Conservation (phyloP, 345 rosid genomes). For the Citrus reticulata region DNA sequence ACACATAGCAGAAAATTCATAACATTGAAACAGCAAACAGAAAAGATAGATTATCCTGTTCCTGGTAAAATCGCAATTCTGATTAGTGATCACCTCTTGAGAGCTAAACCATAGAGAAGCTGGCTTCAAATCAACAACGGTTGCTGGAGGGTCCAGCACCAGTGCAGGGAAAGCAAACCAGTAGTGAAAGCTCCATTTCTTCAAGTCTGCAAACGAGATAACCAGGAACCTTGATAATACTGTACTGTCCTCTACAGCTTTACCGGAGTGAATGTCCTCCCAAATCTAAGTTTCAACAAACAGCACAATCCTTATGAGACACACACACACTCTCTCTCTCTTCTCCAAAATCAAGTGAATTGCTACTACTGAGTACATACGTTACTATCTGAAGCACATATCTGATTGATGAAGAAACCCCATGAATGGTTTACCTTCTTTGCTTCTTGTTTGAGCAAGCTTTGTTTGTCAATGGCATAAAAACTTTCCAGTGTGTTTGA, state of each 20-base stretch:
- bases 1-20: conserved; percentile 10
- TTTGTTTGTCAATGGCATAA: conserved; percentile 54
- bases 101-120: conserved; percentile 70
- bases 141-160: conserved; percentile 82
- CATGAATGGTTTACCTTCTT: conserved; percentile 46
- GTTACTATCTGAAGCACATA: not conserved
- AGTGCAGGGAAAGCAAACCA: conserved; percentile 93
- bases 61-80: conserved; percentile 5
- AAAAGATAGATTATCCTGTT: not conserved
- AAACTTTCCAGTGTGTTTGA: conserved; percentile 80
- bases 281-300: conserved; percentile 57
- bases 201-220: conserved; percentile 83
- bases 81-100: conserved; percentile 48
- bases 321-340: too few relatives aligned
- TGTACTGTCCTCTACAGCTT: conserved; percentile 67
- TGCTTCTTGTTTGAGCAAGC: conserved; percentile 64
- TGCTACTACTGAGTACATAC: not conserved
- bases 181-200: conserved; percentile 85
- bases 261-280: conserved; percentile 81
- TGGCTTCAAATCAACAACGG: conserved; percentile 57
- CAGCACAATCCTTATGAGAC: not conserved
- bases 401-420: not conserved
- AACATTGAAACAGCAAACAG: conserved; percentile 1
- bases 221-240: conserved; percentile 70
- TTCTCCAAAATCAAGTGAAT: not conserved